phyloP scores from a whole-genome alignment of 495 filamentous ascomycete genomes.

The Penicillium desertorum region DNA sequence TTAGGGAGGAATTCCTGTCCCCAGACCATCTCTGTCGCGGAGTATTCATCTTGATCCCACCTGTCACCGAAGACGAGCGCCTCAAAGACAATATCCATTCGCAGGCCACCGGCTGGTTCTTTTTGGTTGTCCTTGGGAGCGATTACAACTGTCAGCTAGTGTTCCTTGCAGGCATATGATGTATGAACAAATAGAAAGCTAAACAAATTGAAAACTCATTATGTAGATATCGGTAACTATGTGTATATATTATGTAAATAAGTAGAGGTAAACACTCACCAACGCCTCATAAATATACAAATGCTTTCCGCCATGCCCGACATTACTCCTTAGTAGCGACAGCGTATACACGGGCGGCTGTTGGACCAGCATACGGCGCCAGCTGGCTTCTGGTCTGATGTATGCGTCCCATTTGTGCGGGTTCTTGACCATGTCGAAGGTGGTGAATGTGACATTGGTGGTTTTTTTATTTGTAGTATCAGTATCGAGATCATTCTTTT shows the following conservation, averaged over 20 bases:
- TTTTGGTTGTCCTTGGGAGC: background rate
- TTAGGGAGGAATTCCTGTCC: background rate
- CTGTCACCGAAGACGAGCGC: background rate
- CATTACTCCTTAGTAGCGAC: background rate
- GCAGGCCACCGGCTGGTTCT: background rate
- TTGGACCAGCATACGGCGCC: slow-evolving; percentile 23
- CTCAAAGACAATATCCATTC: slow-evolving; percentile 5
- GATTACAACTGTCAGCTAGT: background rate
- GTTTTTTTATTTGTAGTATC: background rate
- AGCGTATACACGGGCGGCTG: slow-evolving; percentile 16
- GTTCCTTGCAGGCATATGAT: background rate
- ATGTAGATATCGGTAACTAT: background rate
- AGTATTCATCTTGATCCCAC: slow-evolving; percentile 2
- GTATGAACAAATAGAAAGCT: background rate
- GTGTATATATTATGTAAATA: background rate
- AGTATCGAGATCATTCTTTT: background rate
- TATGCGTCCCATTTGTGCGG: slow-evolving; percentile 1
- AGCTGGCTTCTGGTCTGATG: slow-evolving; percentile 19
- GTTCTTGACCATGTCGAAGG: slow-evolving; percentile 3
- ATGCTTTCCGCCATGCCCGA: slow-evolving; percentile 1
- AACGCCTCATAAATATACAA: slow-evolving; percentile 3
- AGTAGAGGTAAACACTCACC: background rate
- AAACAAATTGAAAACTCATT: background rate
- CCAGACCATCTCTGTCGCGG: background rate
- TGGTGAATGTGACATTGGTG: background rate